Conservation (phyloP, 1,139 yeast species). For the Saccharomyces hybrid region DNA sequence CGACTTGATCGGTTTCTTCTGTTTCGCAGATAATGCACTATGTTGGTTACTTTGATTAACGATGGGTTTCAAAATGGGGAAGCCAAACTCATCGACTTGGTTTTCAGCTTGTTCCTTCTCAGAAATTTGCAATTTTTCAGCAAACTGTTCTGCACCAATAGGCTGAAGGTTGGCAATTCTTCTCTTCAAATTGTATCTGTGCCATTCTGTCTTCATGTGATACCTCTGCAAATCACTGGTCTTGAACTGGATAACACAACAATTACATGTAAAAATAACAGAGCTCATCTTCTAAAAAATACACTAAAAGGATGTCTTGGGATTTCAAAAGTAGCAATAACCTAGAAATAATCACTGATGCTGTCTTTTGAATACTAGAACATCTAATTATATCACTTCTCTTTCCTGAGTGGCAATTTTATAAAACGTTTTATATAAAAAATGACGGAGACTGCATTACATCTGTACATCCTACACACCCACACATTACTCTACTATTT, state of each 20-base stretch:
- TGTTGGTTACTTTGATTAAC: slow-evolving; percentile 11
- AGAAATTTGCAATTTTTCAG: slow-evolving; percentile 53
- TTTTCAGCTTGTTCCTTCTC: slow-evolving; percentile 36
- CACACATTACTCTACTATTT: not conserved
- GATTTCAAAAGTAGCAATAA: not conserved
- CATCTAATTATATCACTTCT: not conserved
- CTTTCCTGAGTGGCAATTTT: not conserved
- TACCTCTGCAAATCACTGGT: slow-evolving; percentile 74
- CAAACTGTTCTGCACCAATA: slow-evolving; percentile 71
- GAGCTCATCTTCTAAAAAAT: slow-evolving; percentile 4
- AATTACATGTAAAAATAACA: slow-evolving; percentile 60
- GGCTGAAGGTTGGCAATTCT: slow-evolving; percentile 82
- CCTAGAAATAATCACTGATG: not conserved
- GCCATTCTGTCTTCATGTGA: slow-evolving; percentile 97
- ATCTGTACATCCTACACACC: not conserved
- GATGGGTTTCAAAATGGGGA: slow-evolving; percentile 33
- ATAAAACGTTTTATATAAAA: not conserved
- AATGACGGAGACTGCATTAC: not conserved
- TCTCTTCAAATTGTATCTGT: slow-evolving; percentile 82
- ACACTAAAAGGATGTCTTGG: not conserved
- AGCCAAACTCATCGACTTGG: slow-evolving; percentile 62
- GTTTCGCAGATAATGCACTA: not conserved
- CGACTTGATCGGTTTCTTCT: not conserved
- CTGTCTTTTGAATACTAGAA: not conserved
- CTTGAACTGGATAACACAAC: slow-evolving; percentile 71